These are phyloP conservation scores for Trichoderma gracile DNA, from an alignment of 2,329 filamentous ascomycete species.

Conservation along the genomic window DNA sequence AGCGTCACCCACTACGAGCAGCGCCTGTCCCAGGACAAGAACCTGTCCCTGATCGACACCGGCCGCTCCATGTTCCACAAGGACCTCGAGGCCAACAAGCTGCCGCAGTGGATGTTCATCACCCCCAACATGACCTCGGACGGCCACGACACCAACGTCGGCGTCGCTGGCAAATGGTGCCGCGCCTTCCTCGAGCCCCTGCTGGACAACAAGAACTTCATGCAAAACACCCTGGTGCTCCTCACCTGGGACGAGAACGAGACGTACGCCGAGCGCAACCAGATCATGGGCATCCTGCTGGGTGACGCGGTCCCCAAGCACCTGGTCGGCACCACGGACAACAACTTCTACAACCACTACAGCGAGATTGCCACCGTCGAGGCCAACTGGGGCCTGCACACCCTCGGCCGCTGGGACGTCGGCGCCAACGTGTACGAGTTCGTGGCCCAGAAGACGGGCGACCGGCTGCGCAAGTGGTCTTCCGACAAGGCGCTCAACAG, in stretches of 20 bases:
- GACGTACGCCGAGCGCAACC: constrained; percentile 66
- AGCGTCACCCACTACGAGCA: constrained; percentile 59
- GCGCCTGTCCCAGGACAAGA: constrained; percentile 71
- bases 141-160: constrained; percentile 73
- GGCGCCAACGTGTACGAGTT: constrained; percentile 68
- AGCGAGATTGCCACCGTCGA: constrained; percentile 65
- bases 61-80: constrained; percentile 60
- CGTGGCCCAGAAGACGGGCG: constrained; percentile 62
- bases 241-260: constrained; percentile 80
- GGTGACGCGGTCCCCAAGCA: constrained; percentile 69
- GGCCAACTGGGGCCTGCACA: constrained; percentile 69
- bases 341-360: constrained; percentile 73
- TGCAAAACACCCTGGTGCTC: constrained; percentile 72
- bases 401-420: constrained; percentile 70
- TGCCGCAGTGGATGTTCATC: constrained; percentile 73
- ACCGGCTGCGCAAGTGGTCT: constrained; percentile 47
- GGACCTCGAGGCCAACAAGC: constrained; percentile 61
- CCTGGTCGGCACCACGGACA: constrained; percentile 68
- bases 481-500: constrained; percentile 39
- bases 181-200: constrained; percentile 69
- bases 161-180: constrained; percentile 67
- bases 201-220: constrained; percentile 68
- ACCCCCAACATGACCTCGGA: constrained; percentile 76
- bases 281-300: constrained; percentile 68
- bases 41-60: constrained; percentile 51